phyloP scores from a whole-genome alignment of 176 grass and related monocot genomes.

The Chloris gayana region DNA sequence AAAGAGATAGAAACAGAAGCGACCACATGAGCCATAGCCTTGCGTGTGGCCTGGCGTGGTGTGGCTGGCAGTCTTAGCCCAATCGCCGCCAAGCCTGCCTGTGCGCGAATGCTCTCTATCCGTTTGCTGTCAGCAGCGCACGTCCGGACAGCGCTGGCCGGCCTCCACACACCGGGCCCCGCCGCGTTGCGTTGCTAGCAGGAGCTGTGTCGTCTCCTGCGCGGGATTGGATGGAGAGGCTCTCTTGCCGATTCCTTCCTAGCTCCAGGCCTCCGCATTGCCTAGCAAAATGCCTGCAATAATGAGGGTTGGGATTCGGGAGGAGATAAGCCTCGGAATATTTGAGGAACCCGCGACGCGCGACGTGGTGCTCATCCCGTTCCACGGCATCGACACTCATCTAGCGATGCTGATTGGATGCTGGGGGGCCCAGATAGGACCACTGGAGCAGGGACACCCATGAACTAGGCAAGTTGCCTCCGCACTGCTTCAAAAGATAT shows the following conservation, averaged over 20 bases:
- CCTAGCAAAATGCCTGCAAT: no score
- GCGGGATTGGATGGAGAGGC: no score
- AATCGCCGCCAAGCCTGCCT: not conserved
- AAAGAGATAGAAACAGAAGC: not conserved
- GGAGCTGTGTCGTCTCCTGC: conserved; percentile 30
- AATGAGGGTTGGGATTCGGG: no score
- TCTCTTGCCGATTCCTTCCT: no score
- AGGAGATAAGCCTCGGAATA: not conserved
- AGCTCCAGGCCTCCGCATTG: no score
- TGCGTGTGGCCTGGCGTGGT: not conserved
- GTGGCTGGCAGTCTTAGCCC: not conserved
- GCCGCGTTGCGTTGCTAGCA: no score
- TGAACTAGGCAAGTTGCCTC: not conserved
- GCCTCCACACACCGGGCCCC: not conserved
- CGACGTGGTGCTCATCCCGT: no score
- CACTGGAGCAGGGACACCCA: not conserved
- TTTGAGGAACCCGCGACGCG: not conserved
- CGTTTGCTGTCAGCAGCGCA: not conserved
- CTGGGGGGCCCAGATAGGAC: not conserved
- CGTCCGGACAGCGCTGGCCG: not conserved
- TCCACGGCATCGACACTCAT: no score
- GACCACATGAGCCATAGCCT: not conserved
- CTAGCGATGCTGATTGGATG: no score
- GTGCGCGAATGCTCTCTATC: not conserved
- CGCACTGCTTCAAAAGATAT: not conserved